phyloP scores from a whole-genome alignment of 2,329 filamentous ascomycete genomes.

The Endothia cerciana region DNA sequence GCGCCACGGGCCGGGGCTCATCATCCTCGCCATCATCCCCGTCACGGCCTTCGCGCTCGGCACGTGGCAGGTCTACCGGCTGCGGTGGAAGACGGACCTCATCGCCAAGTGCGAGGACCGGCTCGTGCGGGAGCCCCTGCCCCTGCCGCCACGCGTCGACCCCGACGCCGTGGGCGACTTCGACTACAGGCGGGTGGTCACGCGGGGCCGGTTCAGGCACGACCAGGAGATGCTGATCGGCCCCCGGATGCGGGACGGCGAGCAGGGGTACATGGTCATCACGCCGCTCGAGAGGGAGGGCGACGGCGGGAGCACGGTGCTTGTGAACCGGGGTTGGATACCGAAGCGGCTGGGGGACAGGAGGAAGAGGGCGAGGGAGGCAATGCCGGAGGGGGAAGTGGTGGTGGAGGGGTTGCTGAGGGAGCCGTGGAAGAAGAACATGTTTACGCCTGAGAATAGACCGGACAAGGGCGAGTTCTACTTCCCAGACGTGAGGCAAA shows the following conservation, averaged over 20 bases:
- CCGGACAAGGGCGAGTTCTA: slow-evolving; percentile 87
- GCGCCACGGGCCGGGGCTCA: slow-evolving; percentile 76
- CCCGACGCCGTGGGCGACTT: slow-evolving; percentile 83
- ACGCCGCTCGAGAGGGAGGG: slow-evolving; percentile 81
- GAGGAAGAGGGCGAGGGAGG: slow-evolving; percentile 63
- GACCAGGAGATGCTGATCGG: slow-evolving; percentile 97
- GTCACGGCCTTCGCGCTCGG: slow-evolving; percentile 88
- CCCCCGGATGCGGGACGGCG: slow-evolving; percentile 83
- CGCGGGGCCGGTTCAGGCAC: slow-evolving; percentile 75
- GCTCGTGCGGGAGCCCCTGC: slow-evolving; percentile 81
- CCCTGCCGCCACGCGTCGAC: slow-evolving; percentile 82
- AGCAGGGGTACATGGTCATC: slow-evolving; percentile 88
- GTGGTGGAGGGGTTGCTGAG: slow-evolving; percentile 82
- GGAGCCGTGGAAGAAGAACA: slow-evolving; percentile 95
- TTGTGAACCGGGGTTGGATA: slow-evolving; percentile 94
- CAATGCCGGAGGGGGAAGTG: slow-evolving; percentile 72
- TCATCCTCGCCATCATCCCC: slow-evolving; percentile 85
- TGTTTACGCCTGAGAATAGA: slow-evolving; percentile 91
- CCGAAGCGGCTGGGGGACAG: slow-evolving; percentile 72
- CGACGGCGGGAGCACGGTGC: slow-evolving; percentile 66
- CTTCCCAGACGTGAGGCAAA: slow-evolving; percentile 91
- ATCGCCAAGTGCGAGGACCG: slow-evolving; percentile 92
- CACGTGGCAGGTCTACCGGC: slow-evolving; percentile 92
- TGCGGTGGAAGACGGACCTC: slow-evolving; percentile 92
- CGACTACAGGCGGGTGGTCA: slow-evolving; percentile 84